phyloP scores from a whole-genome alignment of 306 rosid genomes.

The Cicer arietinum region DNA sequence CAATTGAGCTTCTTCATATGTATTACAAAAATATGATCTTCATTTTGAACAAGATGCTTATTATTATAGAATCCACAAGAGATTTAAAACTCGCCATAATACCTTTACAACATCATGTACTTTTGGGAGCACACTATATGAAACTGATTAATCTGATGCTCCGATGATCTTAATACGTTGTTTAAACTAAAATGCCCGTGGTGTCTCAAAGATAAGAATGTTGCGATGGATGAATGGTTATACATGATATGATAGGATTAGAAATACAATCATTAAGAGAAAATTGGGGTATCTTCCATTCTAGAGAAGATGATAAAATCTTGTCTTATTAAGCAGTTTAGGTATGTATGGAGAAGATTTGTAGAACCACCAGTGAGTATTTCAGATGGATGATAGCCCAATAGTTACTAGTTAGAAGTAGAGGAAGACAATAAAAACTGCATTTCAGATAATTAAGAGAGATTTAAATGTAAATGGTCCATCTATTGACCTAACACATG shows the following conservation, averaged over 20 bases:
- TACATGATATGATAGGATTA: neutral
- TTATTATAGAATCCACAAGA: conserved; percentile 34
- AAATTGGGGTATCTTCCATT: neutral
- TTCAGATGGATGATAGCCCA: neutral
- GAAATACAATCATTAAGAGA: neutral
- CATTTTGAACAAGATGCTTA: conserved; percentile 18
- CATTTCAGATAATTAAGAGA: neutral
- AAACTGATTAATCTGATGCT: conserved; percentile 24
- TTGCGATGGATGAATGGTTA: neutral
- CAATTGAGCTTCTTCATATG: conserved; percentile 30
- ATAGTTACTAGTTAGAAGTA: neutral
- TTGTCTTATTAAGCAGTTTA: conserved; percentile 3
- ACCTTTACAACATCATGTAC: conserved; percentile 10
- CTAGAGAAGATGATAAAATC: neutral
- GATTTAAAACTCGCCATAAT: conserved; percentile 13
- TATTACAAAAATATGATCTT: conserved; percentile 12
- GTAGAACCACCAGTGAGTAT: conserved; percentile 2
- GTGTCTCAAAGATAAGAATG: conserved; percentile 1
- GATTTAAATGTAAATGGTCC: neutral
- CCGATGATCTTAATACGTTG: neutral
- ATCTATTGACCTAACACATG: neutral
- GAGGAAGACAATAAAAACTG: neutral
- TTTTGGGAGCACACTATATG: conserved; percentile 18
- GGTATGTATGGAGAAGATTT: neutral
- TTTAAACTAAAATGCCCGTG: neutral